phyloP scores from a whole-genome alignment of 495 filamentous ascomycete genomes.

The Tirmania nivea region DNA sequence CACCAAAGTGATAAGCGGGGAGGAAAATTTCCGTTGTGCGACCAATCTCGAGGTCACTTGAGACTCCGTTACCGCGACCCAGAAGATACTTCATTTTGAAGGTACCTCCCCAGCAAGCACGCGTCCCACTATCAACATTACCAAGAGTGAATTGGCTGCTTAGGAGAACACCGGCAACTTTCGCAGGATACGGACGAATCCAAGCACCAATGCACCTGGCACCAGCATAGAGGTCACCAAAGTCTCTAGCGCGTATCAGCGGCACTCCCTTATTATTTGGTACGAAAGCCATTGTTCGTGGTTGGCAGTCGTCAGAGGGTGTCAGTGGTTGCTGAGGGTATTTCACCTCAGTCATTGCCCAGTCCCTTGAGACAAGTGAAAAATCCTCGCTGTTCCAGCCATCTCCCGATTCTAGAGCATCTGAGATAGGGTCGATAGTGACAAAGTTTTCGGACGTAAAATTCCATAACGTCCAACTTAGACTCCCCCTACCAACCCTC shows the following conservation, averaged over 20 bases:
- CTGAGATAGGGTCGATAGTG: constrained; percentile 1
- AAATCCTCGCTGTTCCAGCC: constrained; percentile 62
- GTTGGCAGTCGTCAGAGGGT: constrained; percentile 4
- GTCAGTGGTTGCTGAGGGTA: constrained; percentile 8
- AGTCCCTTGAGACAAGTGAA: constrained; percentile 34
- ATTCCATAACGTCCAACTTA: constrained; percentile 19
- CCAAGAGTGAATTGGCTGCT: constrained; percentile 14
- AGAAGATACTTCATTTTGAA: constrained; percentile 10
- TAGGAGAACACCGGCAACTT: constrained; percentile 11
- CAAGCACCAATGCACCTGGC: constrained; percentile 10
- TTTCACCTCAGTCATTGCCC: background rate
- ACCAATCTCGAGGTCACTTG: constrained; percentile 2
- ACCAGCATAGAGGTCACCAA: constrained; percentile 14
- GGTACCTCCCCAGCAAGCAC: background rate
- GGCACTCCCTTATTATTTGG: constrained; percentile 7
- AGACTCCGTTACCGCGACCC: background rate
- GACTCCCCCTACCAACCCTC: constrained; percentile 1
- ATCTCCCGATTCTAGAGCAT: constrained; percentile 37
- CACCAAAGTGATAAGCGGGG: constrained; percentile 15
- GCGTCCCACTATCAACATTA: background rate
- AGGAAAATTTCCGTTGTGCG: constrained; percentile 15
- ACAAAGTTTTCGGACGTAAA: constrained; percentile 10
- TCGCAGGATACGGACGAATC: constrained; percentile 14
- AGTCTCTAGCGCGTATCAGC: constrained; percentile 8
- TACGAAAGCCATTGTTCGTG: too few relatives aligned